Conservation (phyloP, 768 basidiomycete genomes). For the Porpolomopsis calyptriformis region DNA sequence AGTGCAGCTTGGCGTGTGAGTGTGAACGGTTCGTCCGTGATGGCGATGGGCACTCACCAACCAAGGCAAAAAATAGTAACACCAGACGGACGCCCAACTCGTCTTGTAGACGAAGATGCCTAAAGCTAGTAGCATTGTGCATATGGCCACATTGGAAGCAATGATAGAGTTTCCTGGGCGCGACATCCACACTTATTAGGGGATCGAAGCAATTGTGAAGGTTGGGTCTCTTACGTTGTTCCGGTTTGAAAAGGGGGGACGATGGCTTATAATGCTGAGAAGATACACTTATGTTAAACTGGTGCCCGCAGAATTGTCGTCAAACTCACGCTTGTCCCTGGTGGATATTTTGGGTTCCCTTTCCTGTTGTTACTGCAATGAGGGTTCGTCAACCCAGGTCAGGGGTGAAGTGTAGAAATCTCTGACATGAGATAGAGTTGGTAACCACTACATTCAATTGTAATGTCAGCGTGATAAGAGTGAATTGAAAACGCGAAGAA, state of each 20-base stretch:
- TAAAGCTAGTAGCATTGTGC: conserved; percentile 28
- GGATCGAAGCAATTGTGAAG: no score
- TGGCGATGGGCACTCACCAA: conserved; percentile 25
- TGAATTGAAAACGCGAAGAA: neutral
- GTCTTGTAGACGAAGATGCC: conserved; percentile 18
- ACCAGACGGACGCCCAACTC: conserved; percentile 26
- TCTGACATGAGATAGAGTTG: conserved; percentile 32
- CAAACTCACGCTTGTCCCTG: conserved; percentile 31
- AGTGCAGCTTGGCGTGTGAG: neutral
- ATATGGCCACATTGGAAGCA: conserved; percentile 32
- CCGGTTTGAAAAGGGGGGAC: conserved; percentile 35
- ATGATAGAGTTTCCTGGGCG: conserved; percentile 20
- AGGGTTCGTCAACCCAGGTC: neutral
- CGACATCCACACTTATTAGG: no score
- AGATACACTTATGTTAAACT: conserved; percentile 1
- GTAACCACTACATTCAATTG: conserved; percentile 25
- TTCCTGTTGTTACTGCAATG: conserved; percentile 31
- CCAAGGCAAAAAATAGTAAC: conserved; percentile 40
- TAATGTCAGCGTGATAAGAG: neutral
- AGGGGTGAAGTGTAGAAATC: conserved; percentile 8
- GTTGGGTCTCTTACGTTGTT: conserved; percentile 26
- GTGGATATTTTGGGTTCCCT: conserved; percentile 36
- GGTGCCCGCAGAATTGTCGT: neutral
- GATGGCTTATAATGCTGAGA: conserved; percentile 33
- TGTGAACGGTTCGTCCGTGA: neutral